Base-by-base conservation (phyloP, 306 rosid species). In the Crataegus laevigata region DNA sequence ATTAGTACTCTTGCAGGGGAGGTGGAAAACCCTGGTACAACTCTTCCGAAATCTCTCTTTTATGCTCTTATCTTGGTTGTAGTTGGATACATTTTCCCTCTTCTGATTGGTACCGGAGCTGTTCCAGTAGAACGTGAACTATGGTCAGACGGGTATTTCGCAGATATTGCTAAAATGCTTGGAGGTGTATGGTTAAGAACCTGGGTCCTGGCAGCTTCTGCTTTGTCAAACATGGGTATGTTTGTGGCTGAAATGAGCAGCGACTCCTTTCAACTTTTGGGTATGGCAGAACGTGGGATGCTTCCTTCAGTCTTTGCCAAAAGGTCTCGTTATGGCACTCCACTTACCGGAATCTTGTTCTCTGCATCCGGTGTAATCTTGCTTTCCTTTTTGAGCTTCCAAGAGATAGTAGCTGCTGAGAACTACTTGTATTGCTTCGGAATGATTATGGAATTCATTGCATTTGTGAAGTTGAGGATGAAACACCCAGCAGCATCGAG, bases 171-270 rank as follows among this genome's bases (percentile, higher is more conserved):
- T 38, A 80, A 45, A 75, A 42, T 80, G 11, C 71, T 89, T 9
- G 94, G 92, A 24, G 92, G 93, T 9, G 79, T 83, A 42, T 91
- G 92, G 92, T 75, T 86, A 62, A 87, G 89, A 78, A 36, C 21
- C 21, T 89, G 94, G 92, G 73, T 89, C 73, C 89, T 85, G 66
- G 81, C 81, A 11, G 89, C 92, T 5, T 73, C 94, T 78, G 97
- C 97, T 9, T 63, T 87, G 69, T 91, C 96, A 73, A 87, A 87
- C 73, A 86, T 87, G 94, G 94, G 97, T 26, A 84, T 89, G 88
- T 91, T 89, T 70, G 79, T 87, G 61, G 87, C 89, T 21, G 91
- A 89, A 78, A 91, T 91, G 89, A 91, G 91, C 68, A 84, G 96
- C 4, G 91, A 91, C 59, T 87, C 96, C 14, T 91, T 82, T 65